These are phyloP conservation scores for Pisolithus orientalis DNA, from an alignment of 768 basidiomycete species.

Conservation along the genomic window DNA sequence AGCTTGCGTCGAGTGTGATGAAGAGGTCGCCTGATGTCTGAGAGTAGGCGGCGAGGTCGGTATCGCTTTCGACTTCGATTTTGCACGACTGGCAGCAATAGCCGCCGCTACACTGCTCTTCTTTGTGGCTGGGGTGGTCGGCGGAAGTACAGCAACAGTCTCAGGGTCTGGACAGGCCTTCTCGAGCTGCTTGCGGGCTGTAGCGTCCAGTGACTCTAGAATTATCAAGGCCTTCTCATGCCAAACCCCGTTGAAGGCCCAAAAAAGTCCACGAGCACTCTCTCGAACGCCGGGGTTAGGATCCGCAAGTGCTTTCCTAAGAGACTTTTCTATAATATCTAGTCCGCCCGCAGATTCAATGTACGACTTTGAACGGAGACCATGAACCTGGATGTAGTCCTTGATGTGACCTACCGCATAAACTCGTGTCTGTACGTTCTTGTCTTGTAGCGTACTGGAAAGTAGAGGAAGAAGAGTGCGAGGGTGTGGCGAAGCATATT, in stretches of 20 bases:
- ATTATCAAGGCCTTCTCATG: constrained; percentile 58
- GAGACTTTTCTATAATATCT: constrained; percentile 65
- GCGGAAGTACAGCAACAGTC: constrained; percentile 32
- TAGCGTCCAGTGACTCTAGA: constrained; percentile 59
- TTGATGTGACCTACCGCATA: constrained; percentile 67
- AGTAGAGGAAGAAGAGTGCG: constrained; percentile 64
- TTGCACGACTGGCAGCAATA: constrained; percentile 86
- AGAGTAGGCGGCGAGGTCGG: constrained; percentile 76
- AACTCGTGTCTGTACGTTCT: constrained; percentile 68
- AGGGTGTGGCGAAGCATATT: constrained; percentile 64
- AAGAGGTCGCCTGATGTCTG: constrained; percentile 77
- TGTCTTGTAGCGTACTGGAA: constrained; percentile 67
- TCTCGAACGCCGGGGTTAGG: constrained; percentile 77
- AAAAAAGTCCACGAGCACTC: constrained; percentile 64
- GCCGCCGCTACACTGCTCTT: constrained; percentile 82
- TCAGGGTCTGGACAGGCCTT: constrained; percentile 70
- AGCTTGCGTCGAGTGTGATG: constrained; percentile 46
- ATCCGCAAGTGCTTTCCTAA: constrained; percentile 73
- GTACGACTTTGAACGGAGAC: constrained; percentile 47
- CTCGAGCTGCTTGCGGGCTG: constrained; percentile 76
- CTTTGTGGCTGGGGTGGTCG: constrained; percentile 55
- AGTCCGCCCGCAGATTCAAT: constrained; percentile 68
- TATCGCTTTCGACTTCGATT: constrained; percentile 82
- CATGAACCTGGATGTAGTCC: constrained; percentile 70
- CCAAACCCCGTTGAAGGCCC: constrained; percentile 78